Percentiles rank a stretch among this genome's conserved stretches.
Conservation (phyloP, 345 rosid genomes). For the Dimocarpus longan region DNA sequence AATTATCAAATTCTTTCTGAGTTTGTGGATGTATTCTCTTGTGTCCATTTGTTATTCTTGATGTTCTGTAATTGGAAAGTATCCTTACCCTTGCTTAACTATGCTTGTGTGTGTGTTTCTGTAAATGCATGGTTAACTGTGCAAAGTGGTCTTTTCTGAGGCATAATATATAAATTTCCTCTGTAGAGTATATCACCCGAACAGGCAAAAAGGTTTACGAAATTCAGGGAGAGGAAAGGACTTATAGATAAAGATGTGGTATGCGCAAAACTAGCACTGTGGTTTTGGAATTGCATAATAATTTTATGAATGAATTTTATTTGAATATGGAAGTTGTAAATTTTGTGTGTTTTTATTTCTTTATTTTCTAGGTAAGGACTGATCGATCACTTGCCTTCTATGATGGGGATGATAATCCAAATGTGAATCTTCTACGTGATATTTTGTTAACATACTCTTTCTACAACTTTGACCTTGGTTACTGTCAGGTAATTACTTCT, state of each 20-base stretch:
- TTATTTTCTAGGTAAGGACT: constrained; percentile 81
- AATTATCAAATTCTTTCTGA: background rate
- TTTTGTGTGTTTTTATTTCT: background rate
- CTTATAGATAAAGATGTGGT: constrained; percentile 97
- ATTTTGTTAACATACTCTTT: constrained; percentile 88
- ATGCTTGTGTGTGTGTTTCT: background rate
- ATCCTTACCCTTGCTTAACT: background rate
- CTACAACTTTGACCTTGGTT: constrained; percentile 97
- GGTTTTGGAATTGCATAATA: background rate
- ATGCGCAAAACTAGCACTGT: constrained; percentile 30
- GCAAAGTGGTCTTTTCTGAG: constrained; percentile 10
- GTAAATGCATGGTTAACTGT: background rate
- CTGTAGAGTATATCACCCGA: constrained; percentile 86
- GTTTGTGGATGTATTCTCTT: background rate
- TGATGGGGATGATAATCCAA: constrained; percentile 89
- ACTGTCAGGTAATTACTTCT: constrained; percentile 81
- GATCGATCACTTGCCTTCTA: constrained; percentile 79
- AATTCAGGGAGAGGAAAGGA: constrained; percentile 93
- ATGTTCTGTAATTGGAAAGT: background rate
- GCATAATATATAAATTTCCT: constrained; percentile 21
- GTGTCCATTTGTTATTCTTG: background rate
- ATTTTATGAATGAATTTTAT: background rate
- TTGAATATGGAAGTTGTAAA: constrained; percentile 10
- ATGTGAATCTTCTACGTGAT: constrained; percentile 79
- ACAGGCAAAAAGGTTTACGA: constrained; percentile 93